Percentiles rank a stretch among this genome's conserved stretches.
Evolutionary conservation across 116 monocot genomes (phyloP).

Genomic region (Papilionanthe hybrid): DNA sequence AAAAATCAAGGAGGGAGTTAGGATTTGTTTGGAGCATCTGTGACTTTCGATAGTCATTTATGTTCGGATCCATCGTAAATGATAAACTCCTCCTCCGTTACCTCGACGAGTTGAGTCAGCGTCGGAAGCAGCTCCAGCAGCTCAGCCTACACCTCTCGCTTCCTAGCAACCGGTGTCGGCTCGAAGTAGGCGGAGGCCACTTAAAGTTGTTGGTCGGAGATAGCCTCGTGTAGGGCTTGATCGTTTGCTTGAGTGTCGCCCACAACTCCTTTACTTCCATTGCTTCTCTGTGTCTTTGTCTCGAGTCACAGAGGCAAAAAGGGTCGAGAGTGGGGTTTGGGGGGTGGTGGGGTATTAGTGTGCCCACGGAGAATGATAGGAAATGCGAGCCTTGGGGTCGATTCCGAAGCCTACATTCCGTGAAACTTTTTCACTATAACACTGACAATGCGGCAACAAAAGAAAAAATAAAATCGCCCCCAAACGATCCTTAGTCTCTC

Average conservation of each 20-base stretch:
- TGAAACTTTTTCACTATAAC: no score
- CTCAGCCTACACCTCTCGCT: not conserved
- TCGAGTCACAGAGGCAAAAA: not conserved
- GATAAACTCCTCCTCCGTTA: constrained; percentile 15
- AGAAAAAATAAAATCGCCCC: no score
- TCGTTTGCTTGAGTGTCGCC: constrained; percentile 19
- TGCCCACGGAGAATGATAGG: no score
- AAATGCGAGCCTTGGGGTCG: no score
- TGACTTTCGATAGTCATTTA: constrained; percentile 18
- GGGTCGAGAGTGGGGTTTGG: no score
- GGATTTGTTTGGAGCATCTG: no score
- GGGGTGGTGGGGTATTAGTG: no score
- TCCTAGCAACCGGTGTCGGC: constrained; percentile 11
- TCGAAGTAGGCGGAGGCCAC: constrained; percentile 12
- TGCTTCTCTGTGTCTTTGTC: not conserved
- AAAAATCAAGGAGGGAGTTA: no score
- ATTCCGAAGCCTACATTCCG: no score
- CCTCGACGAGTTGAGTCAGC: constrained; percentile 18
- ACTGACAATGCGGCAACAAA: no score
- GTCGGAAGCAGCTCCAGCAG: constrained; percentile 7
- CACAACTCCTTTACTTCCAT: constrained; percentile 15
- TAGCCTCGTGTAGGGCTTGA: constrained; percentile 14
- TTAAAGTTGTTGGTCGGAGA: constrained; percentile 21
- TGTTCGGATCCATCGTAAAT: constrained; percentile 19
- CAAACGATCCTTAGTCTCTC: no score